phyloP scores from a whole-genome alignment of 2,329 filamentous ascomycete genomes.

The Alternaria atra region DNA sequence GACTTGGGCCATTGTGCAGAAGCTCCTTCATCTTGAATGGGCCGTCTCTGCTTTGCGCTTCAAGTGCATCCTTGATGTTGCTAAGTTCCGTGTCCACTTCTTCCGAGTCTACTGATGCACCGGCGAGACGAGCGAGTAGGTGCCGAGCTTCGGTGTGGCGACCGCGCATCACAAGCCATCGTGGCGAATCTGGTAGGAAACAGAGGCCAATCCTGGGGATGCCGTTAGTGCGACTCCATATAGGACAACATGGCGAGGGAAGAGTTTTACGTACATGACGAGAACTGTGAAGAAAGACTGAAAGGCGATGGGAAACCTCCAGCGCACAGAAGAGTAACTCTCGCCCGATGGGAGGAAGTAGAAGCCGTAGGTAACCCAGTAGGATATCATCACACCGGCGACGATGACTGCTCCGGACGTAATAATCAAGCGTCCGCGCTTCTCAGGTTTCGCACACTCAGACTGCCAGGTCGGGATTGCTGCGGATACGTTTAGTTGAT shows the following conservation, averaged over 20 bases:
- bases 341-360: constrained; percentile 18
- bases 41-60: constrained; percentile 50
- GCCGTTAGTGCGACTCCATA: not conserved
- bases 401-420: constrained; percentile 55
- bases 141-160: constrained; percentile 47
- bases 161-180: constrained; percentile 61
- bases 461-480: constrained; percentile 25
- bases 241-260: fast-evolving
- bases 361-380: constrained; percentile 50
- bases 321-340: constrained; percentile 14
- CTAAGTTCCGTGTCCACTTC: constrained; percentile 38
- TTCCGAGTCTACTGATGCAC: constrained; percentile 28
- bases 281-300: constrained; percentile 20
- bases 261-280: constrained; percentile 8
- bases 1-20: constrained; percentile 55
- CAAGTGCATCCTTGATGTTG: constrained; percentile 53
- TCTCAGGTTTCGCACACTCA: constrained; percentile 43
- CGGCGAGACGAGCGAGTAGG: constrained; percentile 24
- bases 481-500: not conserved
- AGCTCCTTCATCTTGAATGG: constrained; percentile 47
- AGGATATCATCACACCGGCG: constrained; percentile 48
- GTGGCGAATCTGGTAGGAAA: constrained; percentile 46
- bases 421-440: constrained; percentile 38
- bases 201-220: constrained; percentile 11
- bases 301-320: constrained; percentile 49